These are phyloP conservation scores for Lindgomyces ingoldianus DNA, from an alignment of 495 filamentous ascomycete species.

Conservation along the genomic window DNA sequence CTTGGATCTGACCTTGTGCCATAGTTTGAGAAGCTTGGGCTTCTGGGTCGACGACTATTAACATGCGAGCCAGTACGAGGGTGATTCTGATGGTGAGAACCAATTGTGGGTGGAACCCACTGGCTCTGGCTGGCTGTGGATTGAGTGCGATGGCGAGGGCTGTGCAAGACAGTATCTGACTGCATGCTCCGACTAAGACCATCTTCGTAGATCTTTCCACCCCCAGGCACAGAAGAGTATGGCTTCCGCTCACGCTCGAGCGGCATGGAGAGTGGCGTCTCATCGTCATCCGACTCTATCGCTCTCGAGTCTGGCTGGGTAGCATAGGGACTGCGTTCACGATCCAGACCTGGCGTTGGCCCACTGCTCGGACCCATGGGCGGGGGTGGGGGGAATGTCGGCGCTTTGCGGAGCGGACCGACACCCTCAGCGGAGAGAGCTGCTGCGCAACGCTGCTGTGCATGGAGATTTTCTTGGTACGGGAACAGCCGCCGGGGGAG, in stretches of 20 bases:
- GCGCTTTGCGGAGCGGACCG: conserved; percentile 31
- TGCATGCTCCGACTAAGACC: conserved; percentile 31
- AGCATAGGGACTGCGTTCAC: conserved; percentile 55
- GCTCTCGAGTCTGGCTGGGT: conserved; percentile 44
- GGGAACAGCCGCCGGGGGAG: conserved; percentile 75
- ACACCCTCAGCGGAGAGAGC: conserved; percentile 37
- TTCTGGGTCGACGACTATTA: conserved; percentile 28
- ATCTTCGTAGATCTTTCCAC: conserved; percentile 59
- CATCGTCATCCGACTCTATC: conserved; percentile 51
- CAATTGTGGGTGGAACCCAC: conserved; percentile 13
- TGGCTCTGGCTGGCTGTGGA: conserved; percentile 29
- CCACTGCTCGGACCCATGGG: conserved; percentile 18
- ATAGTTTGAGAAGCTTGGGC: conserved; percentile 33
- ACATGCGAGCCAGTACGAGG: conserved; percentile 29
- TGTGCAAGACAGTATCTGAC: conserved; percentile 18
- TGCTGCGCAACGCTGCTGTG: conserved; percentile 42
- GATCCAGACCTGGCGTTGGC: conserved; percentile 45
- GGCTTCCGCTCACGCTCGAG: conserved; percentile 67
- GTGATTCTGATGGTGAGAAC: conserved; percentile 11
- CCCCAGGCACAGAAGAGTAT: conserved; percentile 57
- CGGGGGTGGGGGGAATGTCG: conserved; percentile 39
- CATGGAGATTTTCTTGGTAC: conserved; percentile 36
- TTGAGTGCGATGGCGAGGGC: conserved; percentile 23
- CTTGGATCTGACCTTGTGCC: conserved; percentile 32
- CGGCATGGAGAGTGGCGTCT: conserved; percentile 48